Conservation (phyloP, 805 yeast genomes). For the Sugiyamaella qingdaonensis region DNA sequence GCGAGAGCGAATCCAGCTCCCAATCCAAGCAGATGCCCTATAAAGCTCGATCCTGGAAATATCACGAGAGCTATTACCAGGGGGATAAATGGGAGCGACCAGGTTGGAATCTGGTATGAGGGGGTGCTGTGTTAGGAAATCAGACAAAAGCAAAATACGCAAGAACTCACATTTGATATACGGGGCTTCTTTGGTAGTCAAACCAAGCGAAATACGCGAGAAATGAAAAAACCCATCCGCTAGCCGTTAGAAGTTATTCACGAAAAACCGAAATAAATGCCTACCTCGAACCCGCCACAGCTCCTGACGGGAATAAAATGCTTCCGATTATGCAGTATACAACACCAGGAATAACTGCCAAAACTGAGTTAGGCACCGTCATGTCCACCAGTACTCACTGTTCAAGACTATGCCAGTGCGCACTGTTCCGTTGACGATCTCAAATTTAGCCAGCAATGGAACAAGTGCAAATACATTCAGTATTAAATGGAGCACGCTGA, state of each 20-base stretch:
- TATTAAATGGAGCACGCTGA: constrained; percentile 54
- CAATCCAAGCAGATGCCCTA: constrained; percentile 71
- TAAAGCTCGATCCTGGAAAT: constrained; percentile 63
- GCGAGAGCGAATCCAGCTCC: constrained; percentile 55
- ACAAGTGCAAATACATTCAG: constrained; percentile 55
- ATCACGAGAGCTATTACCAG: constrained; percentile 48
- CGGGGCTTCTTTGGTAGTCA: constrained; percentile 35
- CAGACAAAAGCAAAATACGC: neutral
- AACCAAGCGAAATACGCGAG: constrained; percentile 55
- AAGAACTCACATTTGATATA: constrained; percentile 18
- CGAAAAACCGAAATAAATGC: neutral
- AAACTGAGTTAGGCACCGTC: constrained; percentile 28
- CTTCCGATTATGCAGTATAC: constrained; percentile 45
- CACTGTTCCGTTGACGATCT: constrained; percentile 73
- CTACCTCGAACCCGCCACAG: constrained; percentile 55
- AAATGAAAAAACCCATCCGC: constrained; percentile 71
- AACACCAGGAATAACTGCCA: constrained; percentile 67
- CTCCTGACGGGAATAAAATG: constrained; percentile 46
- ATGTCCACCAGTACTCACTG: constrained; percentile 19
- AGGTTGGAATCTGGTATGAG: constrained; percentile 48
- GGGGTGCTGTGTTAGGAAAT: neutral
- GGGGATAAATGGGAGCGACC: constrained; percentile 51
- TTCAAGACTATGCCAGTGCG: constrained; percentile 79
- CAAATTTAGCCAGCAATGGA: constrained; percentile 62
- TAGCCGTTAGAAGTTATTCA: constrained; percentile 8